These are phyloP conservation scores for Rutstroemia sydowiana DNA, from an alignment of 2,329 filamentous ascomycete genomes.

Conservation along the genomic window DNA sequence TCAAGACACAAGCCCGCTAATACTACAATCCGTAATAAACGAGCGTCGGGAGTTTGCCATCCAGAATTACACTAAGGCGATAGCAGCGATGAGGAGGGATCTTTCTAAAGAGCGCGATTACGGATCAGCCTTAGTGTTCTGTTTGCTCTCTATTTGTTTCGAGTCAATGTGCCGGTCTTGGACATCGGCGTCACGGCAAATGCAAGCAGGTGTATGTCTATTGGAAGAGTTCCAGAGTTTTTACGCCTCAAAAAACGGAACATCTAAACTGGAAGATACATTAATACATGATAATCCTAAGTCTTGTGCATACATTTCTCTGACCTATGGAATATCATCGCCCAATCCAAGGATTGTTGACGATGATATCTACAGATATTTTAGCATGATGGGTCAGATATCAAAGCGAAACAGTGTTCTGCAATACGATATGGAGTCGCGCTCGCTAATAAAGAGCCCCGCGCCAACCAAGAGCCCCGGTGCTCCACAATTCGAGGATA, in stretches of 20 bases:
- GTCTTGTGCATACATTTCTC: neutral
- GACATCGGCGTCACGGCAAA: neutral
- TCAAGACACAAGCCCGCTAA: neutral
- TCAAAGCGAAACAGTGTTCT: neutral
- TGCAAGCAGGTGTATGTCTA: neutral
- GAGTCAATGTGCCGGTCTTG: neutral
- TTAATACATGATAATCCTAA: neutral
- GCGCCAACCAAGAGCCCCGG: constrained; percentile 1
- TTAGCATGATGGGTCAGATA: neutral
- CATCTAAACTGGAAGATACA: neutral
- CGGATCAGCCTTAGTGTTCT: neutral
- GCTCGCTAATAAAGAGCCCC: neutral
- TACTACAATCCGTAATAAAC: neutral
- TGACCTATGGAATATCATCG: constrained; percentile 1
- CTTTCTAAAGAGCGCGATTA: neutral
- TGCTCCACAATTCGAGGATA: neutral
- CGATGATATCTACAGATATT: neutral
- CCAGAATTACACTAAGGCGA: neutral
- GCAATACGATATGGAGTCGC: constrained; percentile 1
- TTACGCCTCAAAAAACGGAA: neutral
- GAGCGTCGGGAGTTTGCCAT: neutral
- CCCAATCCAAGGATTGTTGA: neutral
- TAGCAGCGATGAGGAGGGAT: neutral
- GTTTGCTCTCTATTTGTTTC: neutral
- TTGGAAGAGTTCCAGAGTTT: neutral